A percentile compares a stretch with the other conserved stretches of the same genome.
phyloP scores from a whole-genome alignment of 2,329 filamentous ascomycete species.

The Neurospora sp. region DNA sequence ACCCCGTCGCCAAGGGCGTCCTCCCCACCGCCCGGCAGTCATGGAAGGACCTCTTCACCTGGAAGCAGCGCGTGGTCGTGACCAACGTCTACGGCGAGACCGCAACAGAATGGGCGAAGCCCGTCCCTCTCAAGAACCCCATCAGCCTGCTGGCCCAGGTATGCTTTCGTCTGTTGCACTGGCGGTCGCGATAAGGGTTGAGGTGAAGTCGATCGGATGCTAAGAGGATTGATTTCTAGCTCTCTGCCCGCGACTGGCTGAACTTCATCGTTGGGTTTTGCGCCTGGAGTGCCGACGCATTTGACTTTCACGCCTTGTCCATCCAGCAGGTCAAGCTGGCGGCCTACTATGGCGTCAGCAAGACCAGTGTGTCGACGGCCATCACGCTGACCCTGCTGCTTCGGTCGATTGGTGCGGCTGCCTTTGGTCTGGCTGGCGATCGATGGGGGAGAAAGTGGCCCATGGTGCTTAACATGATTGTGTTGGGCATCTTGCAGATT shows the following conservation, averaged over 20 bases:
- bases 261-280: conserved; percentile 67
- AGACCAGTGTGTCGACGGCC: conserved; percentile 62
- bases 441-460: conserved; percentile 76
- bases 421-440: conserved; percentile 71
- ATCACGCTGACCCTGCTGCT: conserved; percentile 69
- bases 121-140: conserved; percentile 59
- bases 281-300: conserved; percentile 74
- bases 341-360: conserved; percentile 37
- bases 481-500: conserved; percentile 49
- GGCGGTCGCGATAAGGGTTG: too few species aligned
- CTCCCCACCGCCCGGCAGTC: conserved; percentile 20
- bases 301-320: conserved; percentile 73
- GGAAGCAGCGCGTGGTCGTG: conserved; percentile 64
- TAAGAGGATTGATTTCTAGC: conserved; percentile 10
- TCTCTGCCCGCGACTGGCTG: conserved; percentile 59
- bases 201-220: too few species aligned
- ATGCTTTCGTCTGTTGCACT: too few species aligned
- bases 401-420: conserved; percentile 62
- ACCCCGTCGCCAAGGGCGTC: conserved; percentile 57
- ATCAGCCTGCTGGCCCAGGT: conserved; percentile 52
- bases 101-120: conserved; percentile 57
- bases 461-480: conserved; percentile 71
- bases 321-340: conserved; percentile 67
- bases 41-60: conserved; percentile 32
- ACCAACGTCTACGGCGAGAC: conserved; percentile 56